Evolutionary conservation across 2,329 filamentous ascomycete species (phyloP).

Genomic region (Leptosphaerulina australis): DNA sequence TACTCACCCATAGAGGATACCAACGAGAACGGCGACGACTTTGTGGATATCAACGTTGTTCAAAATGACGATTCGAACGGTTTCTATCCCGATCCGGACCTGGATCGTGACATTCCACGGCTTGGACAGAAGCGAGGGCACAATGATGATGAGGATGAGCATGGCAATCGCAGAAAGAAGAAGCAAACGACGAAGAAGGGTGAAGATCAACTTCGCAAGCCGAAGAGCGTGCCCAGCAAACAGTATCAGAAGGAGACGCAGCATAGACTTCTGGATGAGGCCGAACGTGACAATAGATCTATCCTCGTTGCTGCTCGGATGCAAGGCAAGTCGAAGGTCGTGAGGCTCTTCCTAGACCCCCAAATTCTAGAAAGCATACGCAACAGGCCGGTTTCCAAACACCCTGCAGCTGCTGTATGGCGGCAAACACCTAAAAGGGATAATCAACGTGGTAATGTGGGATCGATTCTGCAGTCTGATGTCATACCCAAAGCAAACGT

Average conservation of each 20-base stretch:
- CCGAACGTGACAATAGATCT: conserved; percentile 52
- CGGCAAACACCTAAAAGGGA: conserved; percentile 30
- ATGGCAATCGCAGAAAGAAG: conserved; percentile 25
- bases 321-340: conserved; percentile 53
- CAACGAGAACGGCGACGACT: conserved; percentile 33
- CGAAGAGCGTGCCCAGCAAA: conserved; percentile 52
- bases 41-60: conserved; percentile 16
- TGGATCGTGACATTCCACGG: conserved; percentile 33
- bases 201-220: conserved; percentile 39
- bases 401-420: conserved; percentile 20
- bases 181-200: conserved; percentile 45
- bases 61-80: not conserved
- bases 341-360: conserved; percentile 49
- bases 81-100: conserved; percentile 11
- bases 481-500: conserved; percentile 29
- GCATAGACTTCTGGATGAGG: conserved; percentile 51
- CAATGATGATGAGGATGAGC: conserved; percentile 38
- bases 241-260: conserved; percentile 57
- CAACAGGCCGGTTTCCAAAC: conserved; percentile 41
- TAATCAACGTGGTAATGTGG: conserved; percentile 28
- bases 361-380: conserved; percentile 47
- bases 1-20: conserved; percentile 48
- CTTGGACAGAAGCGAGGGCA: conserved; percentile 41
- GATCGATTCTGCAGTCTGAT: conserved; percentile 48
- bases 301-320: conserved; percentile 55